Conservation (phyloP, 148 eudicot species). For the Rhododendron griersonianum region DNA sequence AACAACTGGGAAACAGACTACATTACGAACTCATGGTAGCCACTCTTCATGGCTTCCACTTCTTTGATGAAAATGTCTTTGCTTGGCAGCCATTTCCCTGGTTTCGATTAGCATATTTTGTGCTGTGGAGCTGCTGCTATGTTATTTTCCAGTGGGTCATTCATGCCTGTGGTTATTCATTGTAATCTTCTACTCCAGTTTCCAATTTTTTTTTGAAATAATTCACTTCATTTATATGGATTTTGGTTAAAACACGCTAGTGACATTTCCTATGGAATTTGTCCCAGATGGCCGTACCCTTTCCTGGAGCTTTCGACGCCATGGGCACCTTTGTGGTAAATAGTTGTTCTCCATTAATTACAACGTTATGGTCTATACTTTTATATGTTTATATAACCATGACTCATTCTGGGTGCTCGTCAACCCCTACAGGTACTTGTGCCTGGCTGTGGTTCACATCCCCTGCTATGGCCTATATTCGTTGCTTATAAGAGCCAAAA, state of each 20-base stretch:
- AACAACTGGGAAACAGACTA: neutral
- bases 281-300: conserved; percentile 69
- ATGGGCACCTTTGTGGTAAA: conserved; percentile 58
- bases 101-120: conserved; percentile 66
- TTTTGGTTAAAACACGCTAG: neutral
- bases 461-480: conserved; percentile 61
- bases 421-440: conserved; percentile 36
- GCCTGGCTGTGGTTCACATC: conserved; percentile 48
- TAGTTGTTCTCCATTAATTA: neutral
- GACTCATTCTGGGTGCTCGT: neutral
- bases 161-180: conserved; percentile 53
- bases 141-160: conserved; percentile 62
- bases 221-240: neutral
- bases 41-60: neutral
- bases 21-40: neutral
- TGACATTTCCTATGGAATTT: neutral
- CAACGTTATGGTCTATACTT: neutral
- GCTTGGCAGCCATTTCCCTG: conserved; percentile 56
- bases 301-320: conserved; percentile 56
- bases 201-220: neutral
- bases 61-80: neutral
- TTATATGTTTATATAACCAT: neutral
- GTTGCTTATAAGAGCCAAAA: conserved; percentile 39
- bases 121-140: conserved; percentile 61
- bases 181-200: conserved; percentile 20